phyloP scores from a whole-genome alignment of 2,329 filamentous ascomycete genomes.

The Diaporthe nobilis region DNA sequence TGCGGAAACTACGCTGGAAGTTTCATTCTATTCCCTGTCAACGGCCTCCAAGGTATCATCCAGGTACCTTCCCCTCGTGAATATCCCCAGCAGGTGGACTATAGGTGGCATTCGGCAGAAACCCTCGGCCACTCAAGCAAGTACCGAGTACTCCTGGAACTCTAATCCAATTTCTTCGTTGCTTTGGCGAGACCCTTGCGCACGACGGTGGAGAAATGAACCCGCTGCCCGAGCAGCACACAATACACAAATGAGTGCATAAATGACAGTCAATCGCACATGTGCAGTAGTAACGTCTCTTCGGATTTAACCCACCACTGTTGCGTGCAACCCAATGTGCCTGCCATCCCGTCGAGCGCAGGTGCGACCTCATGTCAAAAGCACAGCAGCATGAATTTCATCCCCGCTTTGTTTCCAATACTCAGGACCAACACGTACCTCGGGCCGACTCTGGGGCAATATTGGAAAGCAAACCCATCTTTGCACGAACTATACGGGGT shows the following conservation, averaged over 20 bases:
- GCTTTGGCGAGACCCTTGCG: background rate
- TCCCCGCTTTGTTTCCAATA: constrained; percentile 18
- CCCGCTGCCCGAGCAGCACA: constrained; percentile 1
- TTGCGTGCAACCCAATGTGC: constrained; percentile 10
- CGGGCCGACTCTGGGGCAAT: constrained; percentile 4
- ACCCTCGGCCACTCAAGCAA: constrained; percentile 17
- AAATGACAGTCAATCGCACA: background rate
- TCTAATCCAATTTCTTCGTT: background rate
- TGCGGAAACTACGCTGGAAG: constrained; percentile 23
- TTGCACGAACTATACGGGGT: constrained; percentile 19
- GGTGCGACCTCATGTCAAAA: background rate
- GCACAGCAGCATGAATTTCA: constrained; percentile 22
- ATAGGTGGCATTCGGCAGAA: constrained; percentile 31
- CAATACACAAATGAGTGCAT: background rate
- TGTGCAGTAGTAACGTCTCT: background rate
- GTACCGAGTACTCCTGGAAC: constrained; percentile 12
- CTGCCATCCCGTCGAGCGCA: constrained; percentile 25
- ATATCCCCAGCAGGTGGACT: background rate
- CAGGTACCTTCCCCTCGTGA: constrained; percentile 1
- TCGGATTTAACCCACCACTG: constrained; percentile 2
- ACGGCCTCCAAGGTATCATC: background rate
- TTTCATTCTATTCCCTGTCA: constrained; percentile 9
- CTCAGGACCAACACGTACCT: background rate
- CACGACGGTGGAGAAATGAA: background rate
- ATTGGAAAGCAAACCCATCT: constrained; percentile 2